Base-by-base conservation (phyloP, 2,329 filamentous ascomycete species). In the Colletotrichum zoysiae region DNA sequence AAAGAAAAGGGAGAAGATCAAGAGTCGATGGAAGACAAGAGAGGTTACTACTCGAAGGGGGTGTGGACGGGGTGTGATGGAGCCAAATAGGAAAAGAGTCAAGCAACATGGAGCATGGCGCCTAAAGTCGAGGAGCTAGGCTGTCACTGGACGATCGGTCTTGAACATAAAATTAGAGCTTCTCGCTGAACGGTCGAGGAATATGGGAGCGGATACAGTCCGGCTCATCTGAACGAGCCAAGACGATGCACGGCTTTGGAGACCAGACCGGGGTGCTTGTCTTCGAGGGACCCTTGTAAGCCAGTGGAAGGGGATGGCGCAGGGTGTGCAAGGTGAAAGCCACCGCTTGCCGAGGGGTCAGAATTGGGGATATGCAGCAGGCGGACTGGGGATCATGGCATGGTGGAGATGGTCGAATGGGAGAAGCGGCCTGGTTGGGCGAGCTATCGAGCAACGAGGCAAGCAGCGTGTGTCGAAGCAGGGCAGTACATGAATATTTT, bases 91-190 rank as follows among this genome's bases (percentile, higher is more conserved):
- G 76, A 77, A 76, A 74, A 81, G 78, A 81, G 79, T 80, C 79
- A 80, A 71, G 59, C 65, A 71, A 69, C 65, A 71, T 71, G 69
- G 80, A 83, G 80, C 76, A 80, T 79, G 82, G 84, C 84, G 84
- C 80, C 81, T 84, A 84, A 84, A 77, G 76, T 78, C 76, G 76
- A 78, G 78, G 78, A 79, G 75, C 78, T 78, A 79, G 78, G 78
- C 78, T 82, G 81, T 83, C 79, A 84, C 78, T 84, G 84, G 84
- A 81, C 78, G 80, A 76, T 75, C 65, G 74, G 72, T 74, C 77
- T 74, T 79, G 76, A 74, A 77, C 79, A 83, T 84, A 82, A 85
- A 83, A 85, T 84, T 83, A 85, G 82, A 79, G 81, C 67, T 65
- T 58, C 35, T 65, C 67, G 26, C 59, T 71, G 64, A 62, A 70